Percentiles rank a stretch among this genome's conserved stretches.
These are phyloP conservation scores for Elsinoe batatas DNA, from an alignment of 2,329 filamentous ascomycete species.

Conservation along the genomic window DNA sequence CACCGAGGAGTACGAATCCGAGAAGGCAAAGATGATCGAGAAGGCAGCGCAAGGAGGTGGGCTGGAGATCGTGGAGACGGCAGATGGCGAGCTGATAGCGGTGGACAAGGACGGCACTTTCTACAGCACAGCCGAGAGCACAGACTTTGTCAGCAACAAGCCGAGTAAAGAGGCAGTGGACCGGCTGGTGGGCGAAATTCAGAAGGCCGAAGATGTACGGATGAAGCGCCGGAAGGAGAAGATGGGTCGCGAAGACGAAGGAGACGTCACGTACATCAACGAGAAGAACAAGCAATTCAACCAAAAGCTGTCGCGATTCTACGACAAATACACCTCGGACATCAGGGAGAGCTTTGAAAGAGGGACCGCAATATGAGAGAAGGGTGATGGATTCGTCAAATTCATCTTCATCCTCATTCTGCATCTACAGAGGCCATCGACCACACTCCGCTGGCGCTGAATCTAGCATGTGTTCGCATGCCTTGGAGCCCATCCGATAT, in stretches of 20 bases:
- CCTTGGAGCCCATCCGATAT: neutral
- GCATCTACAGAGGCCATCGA: neutral
- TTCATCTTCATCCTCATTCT: neutral
- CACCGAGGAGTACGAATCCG: constrained; percentile 72
- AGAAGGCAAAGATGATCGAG: constrained; percentile 78
- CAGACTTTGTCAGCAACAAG: constrained; percentile 71
- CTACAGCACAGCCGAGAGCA: constrained; percentile 78
- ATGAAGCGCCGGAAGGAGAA: constrained; percentile 79
- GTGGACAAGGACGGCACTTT: constrained; percentile 86
- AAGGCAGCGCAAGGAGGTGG: constrained; percentile 74
- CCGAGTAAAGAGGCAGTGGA: constrained; percentile 83
- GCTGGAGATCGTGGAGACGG: constrained; percentile 90
- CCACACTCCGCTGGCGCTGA: neutral
- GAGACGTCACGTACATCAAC: constrained; percentile 97
- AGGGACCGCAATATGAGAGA: constrained; percentile 76
- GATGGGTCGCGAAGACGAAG: constrained; percentile 66
- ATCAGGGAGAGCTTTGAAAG: constrained; percentile 96
- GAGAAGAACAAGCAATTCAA: constrained; percentile 99
- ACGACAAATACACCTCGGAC: constrained; percentile 96
- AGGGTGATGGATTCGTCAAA: neutral
- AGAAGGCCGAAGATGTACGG: constrained; percentile 77
- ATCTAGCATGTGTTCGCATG: neutral
- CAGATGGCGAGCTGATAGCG: constrained; percentile 85
- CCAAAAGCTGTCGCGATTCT: constrained; percentile 89
- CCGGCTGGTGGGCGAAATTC: constrained; percentile 72